These are phyloP conservation scores for Quambalaria eucalypti DNA, from an alignment of 1,284 basidiomycete species.

Conservation along the genomic window DNA sequence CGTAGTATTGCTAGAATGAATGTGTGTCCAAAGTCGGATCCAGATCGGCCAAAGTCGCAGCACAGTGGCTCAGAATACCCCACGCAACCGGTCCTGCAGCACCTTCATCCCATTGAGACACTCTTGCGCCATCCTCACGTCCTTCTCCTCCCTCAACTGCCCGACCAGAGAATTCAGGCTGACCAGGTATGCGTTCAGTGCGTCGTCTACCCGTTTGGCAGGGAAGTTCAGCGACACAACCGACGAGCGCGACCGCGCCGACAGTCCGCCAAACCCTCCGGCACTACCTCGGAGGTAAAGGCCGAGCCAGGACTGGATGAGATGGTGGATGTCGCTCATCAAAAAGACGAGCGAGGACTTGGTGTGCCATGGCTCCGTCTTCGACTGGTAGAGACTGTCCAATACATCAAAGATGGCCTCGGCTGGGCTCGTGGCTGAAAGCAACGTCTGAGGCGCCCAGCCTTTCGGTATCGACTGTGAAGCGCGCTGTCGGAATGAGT, in stretches of 20 bases:
- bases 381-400: constrained; percentile 67
- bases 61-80: neutral
- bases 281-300: neutral
- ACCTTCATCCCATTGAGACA: constrained; percentile 1
- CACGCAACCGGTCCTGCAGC: neutral
- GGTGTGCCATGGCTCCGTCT: constrained; percentile 38
- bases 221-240: constrained; percentile 10
- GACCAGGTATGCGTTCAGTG: constrained; percentile 13
- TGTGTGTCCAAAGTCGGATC: no score
- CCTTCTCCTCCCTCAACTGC: neutral
- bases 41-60: no score
- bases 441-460: constrained; percentile 69
- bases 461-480: constrained; percentile 49
- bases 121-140: neutral
- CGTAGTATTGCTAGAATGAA: no score
- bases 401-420: constrained; percentile 72
- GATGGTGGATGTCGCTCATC: constrained; percentile 26
- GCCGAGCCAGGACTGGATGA: constrained; percentile 24
- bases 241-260: neutral
- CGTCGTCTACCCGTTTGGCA: constrained; percentile 19
- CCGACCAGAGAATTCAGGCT: constrained; percentile 8
- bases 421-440: constrained; percentile 66
- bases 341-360: constrained; percentile 23
- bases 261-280: neutral
- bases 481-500: constrained; percentile 22